A percentile compares a stretch with the other conserved stretches of the same genome.
Evolutionary conservation across 352 stramenopile genomes (phyloP).

Genomic region (Globisporangium spinosum): DNA sequence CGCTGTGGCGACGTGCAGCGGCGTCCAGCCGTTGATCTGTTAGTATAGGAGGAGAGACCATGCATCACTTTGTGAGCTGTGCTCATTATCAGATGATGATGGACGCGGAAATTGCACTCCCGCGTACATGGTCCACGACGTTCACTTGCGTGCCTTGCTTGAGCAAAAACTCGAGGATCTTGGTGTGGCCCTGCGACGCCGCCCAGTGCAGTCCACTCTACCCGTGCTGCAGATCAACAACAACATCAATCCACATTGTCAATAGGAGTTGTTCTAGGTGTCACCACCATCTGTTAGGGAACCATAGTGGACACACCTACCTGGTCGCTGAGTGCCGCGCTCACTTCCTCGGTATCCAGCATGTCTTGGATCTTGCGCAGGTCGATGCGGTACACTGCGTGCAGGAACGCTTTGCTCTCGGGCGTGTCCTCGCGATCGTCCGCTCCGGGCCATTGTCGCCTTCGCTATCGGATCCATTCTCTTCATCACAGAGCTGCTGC

Average conservation of each 20-base stretch:
- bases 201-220: constrained; percentile 80
- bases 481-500: constrained; percentile 9
- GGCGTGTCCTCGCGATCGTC: constrained; percentile 49
- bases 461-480: constrained; percentile 20
- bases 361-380: constrained; percentile 49
- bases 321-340: constrained; percentile 59
- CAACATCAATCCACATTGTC: not conserved
- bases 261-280: not conserved
- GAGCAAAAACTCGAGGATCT: constrained; percentile 50
- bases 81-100: not conserved
- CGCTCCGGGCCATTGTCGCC: constrained; percentile 19
- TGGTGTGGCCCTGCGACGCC: constrained; percentile 53
- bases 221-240: constrained; percentile 44
- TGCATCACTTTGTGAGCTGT: not conserved
- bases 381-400: constrained; percentile 59
- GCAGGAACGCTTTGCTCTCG: constrained; percentile 57
- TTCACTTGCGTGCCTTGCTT: constrained; percentile 39
- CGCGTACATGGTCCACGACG: constrained; percentile 52
- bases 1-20: constrained; percentile 64
- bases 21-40: constrained; percentile 61
- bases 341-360: constrained; percentile 39
- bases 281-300: not conserved
- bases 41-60: no score
- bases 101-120: not conserved
- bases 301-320: constrained; percentile 40